These are phyloP conservation scores for Flammula alnicola DNA, from an alignment of 1,284 basidiomycete genomes.

Conservation along the genomic window DNA sequence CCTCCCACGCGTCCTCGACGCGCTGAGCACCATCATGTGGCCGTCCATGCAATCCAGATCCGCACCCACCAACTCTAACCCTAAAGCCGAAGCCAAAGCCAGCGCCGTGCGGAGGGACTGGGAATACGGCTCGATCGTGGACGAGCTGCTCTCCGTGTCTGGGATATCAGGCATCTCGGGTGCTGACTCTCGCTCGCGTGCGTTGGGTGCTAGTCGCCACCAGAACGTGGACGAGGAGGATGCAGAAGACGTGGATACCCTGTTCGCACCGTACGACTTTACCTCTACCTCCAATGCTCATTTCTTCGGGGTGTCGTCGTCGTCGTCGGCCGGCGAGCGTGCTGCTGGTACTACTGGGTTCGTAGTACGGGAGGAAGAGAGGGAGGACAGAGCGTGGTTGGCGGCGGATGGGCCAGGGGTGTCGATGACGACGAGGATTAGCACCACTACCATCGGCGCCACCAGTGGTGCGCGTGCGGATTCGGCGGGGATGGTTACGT, in stretches of 20 bases:
- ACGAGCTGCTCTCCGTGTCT: conserved; percentile 19
- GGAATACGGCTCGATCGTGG: conserved; percentile 18
- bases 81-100: background rate
- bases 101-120: background rate
- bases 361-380: too few species aligned
- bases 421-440: too few species aligned
- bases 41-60: conserved; percentile 56
- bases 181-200: background rate
- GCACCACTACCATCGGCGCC: too few species aligned
- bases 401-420: too few species aligned
- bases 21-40: conserved; percentile 86
- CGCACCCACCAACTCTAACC: background rate
- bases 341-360: too few species aligned
- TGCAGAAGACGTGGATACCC: conserved; percentile 4
- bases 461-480: too few species aligned
- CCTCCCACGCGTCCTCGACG: conserved; percentile 72
- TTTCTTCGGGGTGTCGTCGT: background rate
- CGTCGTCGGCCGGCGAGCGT: too few species aligned
- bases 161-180: conserved; percentile 8
- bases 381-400: too few species aligned
- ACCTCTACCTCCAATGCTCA: conserved; percentile 1
- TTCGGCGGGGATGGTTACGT: too few species aligned
- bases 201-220: background rate
- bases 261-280: conserved; percentile 15
- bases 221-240: conserved; percentile 1